These are phyloP conservation scores for Elsinoe batatas DNA, from an alignment of 2,329 filamentous ascomycete genomes.

Conservation along the genomic window DNA sequence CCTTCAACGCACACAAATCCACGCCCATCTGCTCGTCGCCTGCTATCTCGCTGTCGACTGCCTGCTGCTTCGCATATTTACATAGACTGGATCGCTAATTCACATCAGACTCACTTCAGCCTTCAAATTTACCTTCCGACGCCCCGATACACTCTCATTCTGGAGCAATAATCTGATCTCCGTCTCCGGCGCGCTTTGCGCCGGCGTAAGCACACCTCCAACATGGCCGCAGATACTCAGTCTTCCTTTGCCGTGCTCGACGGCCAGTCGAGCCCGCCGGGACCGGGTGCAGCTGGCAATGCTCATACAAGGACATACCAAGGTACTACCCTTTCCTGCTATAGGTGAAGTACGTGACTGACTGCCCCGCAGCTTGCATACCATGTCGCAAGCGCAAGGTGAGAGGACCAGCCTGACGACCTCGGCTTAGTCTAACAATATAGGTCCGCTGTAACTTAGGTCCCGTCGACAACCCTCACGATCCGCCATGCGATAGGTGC, in stretches of 20 bases:
- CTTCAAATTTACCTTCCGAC: not conserved
- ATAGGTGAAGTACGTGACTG: slow-evolving; percentile 6
- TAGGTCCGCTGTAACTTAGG: slow-evolving; percentile 47
- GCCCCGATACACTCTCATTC: not conserved
- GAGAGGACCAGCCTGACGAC: not conserved
- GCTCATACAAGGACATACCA: slow-evolving; percentile 17
- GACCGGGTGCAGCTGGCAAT: not conserved
- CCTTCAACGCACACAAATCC: slow-evolving; percentile 9
- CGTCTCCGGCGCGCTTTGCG: slow-evolving; percentile 13
- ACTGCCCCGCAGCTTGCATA: slow-evolving; percentile 37
- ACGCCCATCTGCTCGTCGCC: not conserved
- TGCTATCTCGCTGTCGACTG: slow-evolving; percentile 1
- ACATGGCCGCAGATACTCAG: slow-evolving; percentile 8
- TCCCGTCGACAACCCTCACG: slow-evolving; percentile 84
- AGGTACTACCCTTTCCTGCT: not conserved
- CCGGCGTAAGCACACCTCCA: slow-evolving; percentile 5
- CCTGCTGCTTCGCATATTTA: not conserved
- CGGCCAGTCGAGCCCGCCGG: slow-evolving; percentile 9
- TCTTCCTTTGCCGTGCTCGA: slow-evolving; percentile 10
- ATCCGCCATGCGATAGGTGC: slow-evolving; percentile 88
- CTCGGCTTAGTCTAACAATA: slow-evolving; percentile 25
- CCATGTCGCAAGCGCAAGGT: slow-evolving; percentile 46
- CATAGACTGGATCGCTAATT: not conserved
- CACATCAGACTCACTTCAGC: not conserved
- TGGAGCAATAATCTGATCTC: slow-evolving; percentile 4